A percentile compares a stretch with the other conserved stretches of the same genome.
phyloP scores from a whole-genome alignment of 2,329 filamentous ascomycete genomes.

The Claviceps purpurea region DNA sequence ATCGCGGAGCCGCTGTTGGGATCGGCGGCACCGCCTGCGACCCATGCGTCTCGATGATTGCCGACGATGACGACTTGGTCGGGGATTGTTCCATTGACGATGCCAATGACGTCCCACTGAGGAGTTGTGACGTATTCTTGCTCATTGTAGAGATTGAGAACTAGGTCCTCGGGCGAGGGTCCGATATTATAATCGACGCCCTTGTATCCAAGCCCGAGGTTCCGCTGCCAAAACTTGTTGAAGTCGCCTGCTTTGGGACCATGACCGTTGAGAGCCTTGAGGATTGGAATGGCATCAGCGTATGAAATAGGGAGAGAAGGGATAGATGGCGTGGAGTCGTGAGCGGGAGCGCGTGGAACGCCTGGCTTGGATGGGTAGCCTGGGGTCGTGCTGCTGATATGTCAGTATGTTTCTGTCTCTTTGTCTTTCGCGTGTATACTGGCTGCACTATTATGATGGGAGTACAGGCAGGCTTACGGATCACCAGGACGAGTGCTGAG shows the following conservation, averaged over 20 bases:
- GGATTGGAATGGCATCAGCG: slow-evolving; percentile 67
- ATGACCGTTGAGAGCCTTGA: slow-evolving; percentile 82
- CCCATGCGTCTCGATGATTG: slow-evolving; percentile 89
- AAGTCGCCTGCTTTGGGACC: slow-evolving; percentile 67
- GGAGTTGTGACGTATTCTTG: slow-evolving; percentile 73
- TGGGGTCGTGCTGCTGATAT: slow-evolving; percentile 53
- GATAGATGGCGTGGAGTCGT: slow-evolving; percentile 64
- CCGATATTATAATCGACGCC: slow-evolving; percentile 78
- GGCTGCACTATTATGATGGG: neutral
- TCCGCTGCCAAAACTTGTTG: slow-evolving; percentile 54
- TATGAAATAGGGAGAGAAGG: slow-evolving; percentile 90
- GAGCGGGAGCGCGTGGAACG: slow-evolving; percentile 58
- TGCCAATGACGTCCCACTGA: slow-evolving; percentile 82
- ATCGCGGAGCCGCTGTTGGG: slow-evolving; percentile 73
- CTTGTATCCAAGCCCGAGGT: slow-evolving; percentile 62
- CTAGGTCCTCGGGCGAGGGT: slow-evolving; percentile 59
- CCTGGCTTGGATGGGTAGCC: slow-evolving; percentile 89
- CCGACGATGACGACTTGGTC: slow-evolving; percentile 82
- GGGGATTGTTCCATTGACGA: slow-evolving; percentile 75
- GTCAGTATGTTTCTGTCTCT: neutral
- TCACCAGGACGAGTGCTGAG: slow-evolving; percentile 58
- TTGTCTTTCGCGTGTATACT: neutral
- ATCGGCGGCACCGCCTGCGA: slow-evolving; percentile 70
- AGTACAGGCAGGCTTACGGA: slow-evolving; percentile 31
- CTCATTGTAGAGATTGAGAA: slow-evolving; percentile 62